Conservation (phyloP, 2,329 filamentous ascomycete genomes). For the Lojkania enalia region DNA sequence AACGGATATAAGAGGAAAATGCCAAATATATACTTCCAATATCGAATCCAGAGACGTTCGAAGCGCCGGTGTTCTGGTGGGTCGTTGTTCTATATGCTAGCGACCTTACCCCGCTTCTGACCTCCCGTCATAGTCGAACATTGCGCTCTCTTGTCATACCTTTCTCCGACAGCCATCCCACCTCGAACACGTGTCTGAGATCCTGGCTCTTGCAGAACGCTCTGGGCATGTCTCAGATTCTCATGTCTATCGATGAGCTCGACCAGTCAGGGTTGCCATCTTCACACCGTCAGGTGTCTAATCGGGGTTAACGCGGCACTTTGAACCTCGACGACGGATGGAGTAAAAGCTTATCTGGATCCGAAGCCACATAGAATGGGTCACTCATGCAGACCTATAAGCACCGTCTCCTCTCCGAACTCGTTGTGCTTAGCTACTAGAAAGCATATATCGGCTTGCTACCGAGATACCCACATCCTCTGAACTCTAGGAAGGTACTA, state of each 20-base stretch:
- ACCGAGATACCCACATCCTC: no score
- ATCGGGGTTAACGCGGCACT: constrained; percentile 16
- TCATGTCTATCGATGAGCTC: constrained; percentile 7
- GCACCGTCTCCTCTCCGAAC: no score
- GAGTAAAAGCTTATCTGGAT: constrained; percentile 14
- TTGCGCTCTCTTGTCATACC: constrained; percentile 5
- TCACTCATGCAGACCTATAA: no score
- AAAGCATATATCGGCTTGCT: no score
- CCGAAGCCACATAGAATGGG: constrained; percentile 6
- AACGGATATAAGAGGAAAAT: no score
- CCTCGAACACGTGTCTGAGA: constrained; percentile 20
- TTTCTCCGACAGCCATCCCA: constrained; percentile 4
- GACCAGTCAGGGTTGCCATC: constrained; percentile 28
- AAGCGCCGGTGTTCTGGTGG: no score
- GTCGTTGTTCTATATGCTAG: no score
- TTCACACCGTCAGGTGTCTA: constrained; percentile 28
- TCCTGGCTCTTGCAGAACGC: constrained; percentile 10
- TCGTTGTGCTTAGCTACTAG: no score
- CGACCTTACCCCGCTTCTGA: constrained; percentile 5
- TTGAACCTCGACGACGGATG: constrained; percentile 9
- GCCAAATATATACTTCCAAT: no score
- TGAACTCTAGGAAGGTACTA: no score
- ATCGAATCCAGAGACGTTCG: no score
- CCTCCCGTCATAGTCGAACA: neutral
- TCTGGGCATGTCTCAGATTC: constrained; percentile 3